A percentile compares a stretch with the other conserved stretches of the same genome.
These are phyloP conservation scores for Diaporthe eres DNA, from an alignment of 2,329 filamentous ascomycete species.

Conservation along the genomic window DNA sequence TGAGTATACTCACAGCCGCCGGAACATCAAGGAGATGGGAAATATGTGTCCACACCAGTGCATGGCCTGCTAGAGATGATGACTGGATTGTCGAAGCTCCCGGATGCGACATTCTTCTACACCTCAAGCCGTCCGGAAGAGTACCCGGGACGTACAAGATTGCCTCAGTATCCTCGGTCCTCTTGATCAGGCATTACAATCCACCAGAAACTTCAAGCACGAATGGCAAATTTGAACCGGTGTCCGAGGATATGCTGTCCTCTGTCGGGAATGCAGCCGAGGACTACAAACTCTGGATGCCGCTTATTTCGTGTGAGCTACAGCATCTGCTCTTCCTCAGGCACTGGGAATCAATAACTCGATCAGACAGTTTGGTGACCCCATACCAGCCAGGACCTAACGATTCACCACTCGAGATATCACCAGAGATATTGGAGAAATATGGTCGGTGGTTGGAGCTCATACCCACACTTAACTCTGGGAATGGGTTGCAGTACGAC, in stretches of 20 bases:
- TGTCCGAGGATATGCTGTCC: not conserved
- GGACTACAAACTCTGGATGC: slow-evolving; percentile 6
- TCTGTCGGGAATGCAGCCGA: too few relatives aligned
- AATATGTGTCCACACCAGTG: not conserved
- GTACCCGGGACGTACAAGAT: not conserved
- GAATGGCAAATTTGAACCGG: not conserved
- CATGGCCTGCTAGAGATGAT: not conserved
- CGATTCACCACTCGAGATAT: not conserved
- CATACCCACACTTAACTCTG: not conserved
- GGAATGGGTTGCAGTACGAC: too few relatives aligned
- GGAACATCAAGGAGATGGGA: not conserved
- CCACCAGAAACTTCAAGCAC: not conserved
- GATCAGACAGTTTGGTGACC: not conserved
- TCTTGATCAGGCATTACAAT: not conserved
- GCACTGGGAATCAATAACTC: not conserved
- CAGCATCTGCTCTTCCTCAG: not conserved
- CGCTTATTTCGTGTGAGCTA: not conserved
- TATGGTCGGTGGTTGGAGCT: not conserved
- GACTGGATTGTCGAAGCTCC: slow-evolving; percentile 11
- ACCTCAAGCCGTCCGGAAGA: not conserved
- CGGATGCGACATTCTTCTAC: not conserved
- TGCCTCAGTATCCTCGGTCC: not conserved
- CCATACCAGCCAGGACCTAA: not conserved
- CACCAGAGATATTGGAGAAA: not conserved
- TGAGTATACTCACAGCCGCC: not conserved